These are phyloP conservation scores for Artemisia argyi DNA, from an alignment of 129 eudicot genomes.

Conservation along the genomic window DNA sequence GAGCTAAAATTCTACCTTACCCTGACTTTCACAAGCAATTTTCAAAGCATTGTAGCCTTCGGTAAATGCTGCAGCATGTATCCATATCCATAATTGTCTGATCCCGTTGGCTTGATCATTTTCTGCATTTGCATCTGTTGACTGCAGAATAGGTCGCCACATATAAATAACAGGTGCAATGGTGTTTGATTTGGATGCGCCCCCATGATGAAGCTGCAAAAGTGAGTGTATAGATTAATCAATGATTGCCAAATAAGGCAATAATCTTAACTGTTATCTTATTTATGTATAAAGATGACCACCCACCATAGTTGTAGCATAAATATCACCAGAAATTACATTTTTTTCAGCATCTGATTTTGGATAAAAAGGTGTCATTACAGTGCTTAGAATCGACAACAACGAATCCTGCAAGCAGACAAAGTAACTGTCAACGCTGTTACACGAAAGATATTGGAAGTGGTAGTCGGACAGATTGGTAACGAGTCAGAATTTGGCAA, in stretches of 20 bases:
- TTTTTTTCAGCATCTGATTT: slow-evolving; percentile 33
- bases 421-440: neutral
- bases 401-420: slow-evolving; percentile 57
- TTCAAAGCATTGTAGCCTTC: slow-evolving; percentile 70
- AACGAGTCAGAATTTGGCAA: neutral
- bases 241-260: neutral
- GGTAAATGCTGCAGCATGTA: slow-evolving; percentile 80
- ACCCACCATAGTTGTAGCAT: slow-evolving; percentile 73
- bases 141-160: slow-evolving; percentile 63
- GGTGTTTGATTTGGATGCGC: slow-evolving; percentile 29
- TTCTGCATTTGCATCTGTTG: slow-evolving; percentile 23
- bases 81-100: slow-evolving; percentile 85
- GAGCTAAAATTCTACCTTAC: slow-evolving; percentile 45
- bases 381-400: slow-evolving; percentile 48
- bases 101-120: slow-evolving; percentile 6
- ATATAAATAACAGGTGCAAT: slow-evolving; percentile 85
- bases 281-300: neutral
- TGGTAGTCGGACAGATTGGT: too few relatives aligned
- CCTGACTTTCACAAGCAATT: slow-evolving; percentile 66
- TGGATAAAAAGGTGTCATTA: slow-evolving; percentile 55
- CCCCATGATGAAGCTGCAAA: slow-evolving; percentile 74
- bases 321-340: slow-evolving; percentile 57
- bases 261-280: slow-evolving; percentile 1
- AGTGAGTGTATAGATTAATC: slow-evolving; percentile 13
- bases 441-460: neutral